These are phyloP conservation scores for Monosporascus sp. DNA, from an alignment of 2,329 filamentous ascomycete species.

Conservation along the genomic window DNA sequence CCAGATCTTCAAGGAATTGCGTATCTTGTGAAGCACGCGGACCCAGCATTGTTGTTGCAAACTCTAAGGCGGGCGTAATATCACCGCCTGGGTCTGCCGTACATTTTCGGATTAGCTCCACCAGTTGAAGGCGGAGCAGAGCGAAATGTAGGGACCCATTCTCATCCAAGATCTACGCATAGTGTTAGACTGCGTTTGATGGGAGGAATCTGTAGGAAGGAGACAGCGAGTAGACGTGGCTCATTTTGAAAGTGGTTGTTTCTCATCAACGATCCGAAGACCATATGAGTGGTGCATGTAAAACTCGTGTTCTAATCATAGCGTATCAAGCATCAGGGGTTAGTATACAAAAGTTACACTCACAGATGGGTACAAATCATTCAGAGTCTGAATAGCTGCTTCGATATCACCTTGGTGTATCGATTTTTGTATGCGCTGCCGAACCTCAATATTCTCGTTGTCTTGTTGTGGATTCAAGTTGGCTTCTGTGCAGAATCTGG, in stretches of 20 bases:
- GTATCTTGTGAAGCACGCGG: conserved; percentile 78
- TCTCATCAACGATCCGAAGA: conserved; percentile 86
- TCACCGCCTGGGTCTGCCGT: conserved; percentile 62
- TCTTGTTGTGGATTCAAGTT: conserved; percentile 74
- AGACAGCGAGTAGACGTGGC: conserved; percentile 24
- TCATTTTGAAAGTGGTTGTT: conserved; percentile 72
- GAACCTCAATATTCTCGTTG: conserved; percentile 65
- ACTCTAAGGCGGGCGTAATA: conserved; percentile 74
- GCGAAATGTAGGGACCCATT: conserved; percentile 84
- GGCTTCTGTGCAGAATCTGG: conserved; percentile 90
- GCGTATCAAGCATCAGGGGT: conserved; percentile 30
- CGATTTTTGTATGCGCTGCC: conserved; percentile 76
- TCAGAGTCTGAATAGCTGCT: conserved; percentile 77
- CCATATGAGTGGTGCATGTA: conserved; percentile 99
- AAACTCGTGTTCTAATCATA: conserved; percentile 91
- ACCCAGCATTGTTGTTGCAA: conserved; percentile 81
- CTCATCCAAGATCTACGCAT: conserved; percentile 72
- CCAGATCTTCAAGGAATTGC: conserved; percentile 79
- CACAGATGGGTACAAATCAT: conserved; percentile 89
- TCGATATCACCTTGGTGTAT: conserved; percentile 86
- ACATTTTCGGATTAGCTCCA: conserved; percentile 83
- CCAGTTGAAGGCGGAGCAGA: conserved; percentile 81
- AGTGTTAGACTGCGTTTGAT: conserved; percentile 11
- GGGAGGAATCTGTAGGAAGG: background rate
- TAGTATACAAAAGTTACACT: conserved; percentile 28